Evolutionary conservation across 306 rosid species (phyloP).

Genomic region (Lupinus albus): DNA sequence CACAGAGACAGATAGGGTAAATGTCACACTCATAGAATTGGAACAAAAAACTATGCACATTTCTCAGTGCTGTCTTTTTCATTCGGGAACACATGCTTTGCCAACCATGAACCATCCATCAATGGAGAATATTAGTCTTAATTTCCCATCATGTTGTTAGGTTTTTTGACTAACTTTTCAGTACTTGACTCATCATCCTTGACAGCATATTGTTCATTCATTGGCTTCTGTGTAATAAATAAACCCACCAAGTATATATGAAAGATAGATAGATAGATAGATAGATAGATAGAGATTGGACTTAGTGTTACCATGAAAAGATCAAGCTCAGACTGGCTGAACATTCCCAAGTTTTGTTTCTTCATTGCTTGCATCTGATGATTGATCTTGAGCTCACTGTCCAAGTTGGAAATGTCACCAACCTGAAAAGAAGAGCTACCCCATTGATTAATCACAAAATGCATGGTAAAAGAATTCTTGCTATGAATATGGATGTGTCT

Average conservation of each 20-base stretch:
- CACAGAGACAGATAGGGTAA: constrained; percentile 40
- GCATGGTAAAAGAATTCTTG: neutral
- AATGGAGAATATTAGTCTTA: constrained; percentile 7
- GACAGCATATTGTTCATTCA: constrained; percentile 27
- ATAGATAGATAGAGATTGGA: too few relatives aligned
- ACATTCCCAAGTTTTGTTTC: constrained; percentile 46
- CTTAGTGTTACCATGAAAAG: constrained; percentile 69
- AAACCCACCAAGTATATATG: neutral
- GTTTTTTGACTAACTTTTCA: constrained; percentile 37
- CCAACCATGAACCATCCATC: constrained; percentile 42
- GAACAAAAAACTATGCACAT: constrained; percentile 54
- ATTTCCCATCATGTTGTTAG: constrained; percentile 28
- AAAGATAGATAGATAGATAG: neutral
- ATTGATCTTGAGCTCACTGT: constrained; percentile 46
- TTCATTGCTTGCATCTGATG: constrained; percentile 45
- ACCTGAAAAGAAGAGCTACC: constrained; percentile 46
- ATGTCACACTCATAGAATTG: constrained; percentile 48
- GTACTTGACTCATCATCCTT: constrained; percentile 29
- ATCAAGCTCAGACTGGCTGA: constrained; percentile 71
- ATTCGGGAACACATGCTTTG: constrained; percentile 41
- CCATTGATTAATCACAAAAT: constrained; percentile 1
- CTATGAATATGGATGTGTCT: neutral
- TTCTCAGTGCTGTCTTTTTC: constrained; percentile 43
- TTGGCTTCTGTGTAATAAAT: constrained; percentile 35
- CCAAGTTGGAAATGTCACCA: constrained; percentile 51